Evolutionary conservation across 768 basidiomycete genomes (phyloP).

Genomic region (Lactarius sp.): DNA sequence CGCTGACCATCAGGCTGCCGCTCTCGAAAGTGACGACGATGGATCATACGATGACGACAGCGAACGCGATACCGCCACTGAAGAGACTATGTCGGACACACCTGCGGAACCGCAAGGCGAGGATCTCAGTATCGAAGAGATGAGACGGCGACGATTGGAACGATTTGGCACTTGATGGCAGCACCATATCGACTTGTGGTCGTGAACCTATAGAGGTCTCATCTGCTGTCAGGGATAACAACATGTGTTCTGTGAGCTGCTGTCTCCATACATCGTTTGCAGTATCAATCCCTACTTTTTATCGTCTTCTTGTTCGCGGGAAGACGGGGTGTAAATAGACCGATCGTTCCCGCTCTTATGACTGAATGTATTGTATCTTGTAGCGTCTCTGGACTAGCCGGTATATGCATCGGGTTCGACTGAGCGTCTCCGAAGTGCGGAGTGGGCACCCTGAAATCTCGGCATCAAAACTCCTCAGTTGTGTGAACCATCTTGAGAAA

Average conservation of each 20-base stretch:
- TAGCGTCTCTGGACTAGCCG: background rate
- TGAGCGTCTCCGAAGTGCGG: background rate
- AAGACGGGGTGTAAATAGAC: background rate
- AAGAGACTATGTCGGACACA: slow-evolving; percentile 19
- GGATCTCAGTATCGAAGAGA: slow-evolving; percentile 30
- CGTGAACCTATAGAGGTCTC: background rate
- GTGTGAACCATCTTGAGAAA: background rate
- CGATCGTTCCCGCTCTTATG: background rate
- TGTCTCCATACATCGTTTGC: background rate
- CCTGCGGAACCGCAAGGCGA: background rate
- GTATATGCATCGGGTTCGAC: background rate
- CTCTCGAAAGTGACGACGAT: background rate
- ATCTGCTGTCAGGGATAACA: background rate
- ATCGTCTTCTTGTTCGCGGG: background rate
- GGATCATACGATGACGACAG: background rate
- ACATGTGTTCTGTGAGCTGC: background rate
- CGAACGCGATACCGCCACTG: slow-evolving; percentile 7
- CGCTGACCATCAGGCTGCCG: background rate
- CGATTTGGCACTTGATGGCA: slow-evolving; percentile 28
- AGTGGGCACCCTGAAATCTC: no score
- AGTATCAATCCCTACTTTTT: background rate
- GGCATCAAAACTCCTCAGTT: background rate
- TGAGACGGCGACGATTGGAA: slow-evolving; percentile 32
- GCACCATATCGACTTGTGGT: background rate
- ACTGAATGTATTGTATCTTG: background rate